Evolutionary conservation across 129 eudicot species (phyloP).

Genomic region (Arctium minus): DNA sequence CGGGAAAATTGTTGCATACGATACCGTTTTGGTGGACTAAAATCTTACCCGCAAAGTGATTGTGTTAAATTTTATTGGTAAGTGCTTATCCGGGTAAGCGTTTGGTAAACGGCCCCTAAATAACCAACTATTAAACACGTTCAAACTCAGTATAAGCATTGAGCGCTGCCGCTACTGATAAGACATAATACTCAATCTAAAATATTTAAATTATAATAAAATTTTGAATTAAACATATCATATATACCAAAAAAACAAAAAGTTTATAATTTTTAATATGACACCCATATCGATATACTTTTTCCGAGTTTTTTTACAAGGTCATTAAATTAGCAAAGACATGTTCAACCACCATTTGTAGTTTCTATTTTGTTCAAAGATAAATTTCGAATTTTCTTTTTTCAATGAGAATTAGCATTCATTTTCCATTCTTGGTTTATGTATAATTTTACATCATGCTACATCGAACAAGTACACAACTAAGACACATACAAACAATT

Average conservation of each 20-base stretch:
- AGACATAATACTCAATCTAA: neutral
- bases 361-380: neutral
- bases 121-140: neutral
- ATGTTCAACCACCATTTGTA: neutral
- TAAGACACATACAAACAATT: neutral
- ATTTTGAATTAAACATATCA: neutral
- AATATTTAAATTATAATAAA: neutral
- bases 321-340: neutral
- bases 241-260: neutral
- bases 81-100: no score
- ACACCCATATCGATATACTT: neutral
- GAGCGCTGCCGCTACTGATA: neutral
- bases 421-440: neutral
- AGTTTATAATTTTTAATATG: neutral
- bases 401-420: neutral
- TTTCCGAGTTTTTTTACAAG: neutral
- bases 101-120: no score
- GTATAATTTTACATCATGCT: neutral
- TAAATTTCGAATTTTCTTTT: neutral
- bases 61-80: no score
- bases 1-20: no score
- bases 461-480: neutral
- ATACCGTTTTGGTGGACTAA: no score
- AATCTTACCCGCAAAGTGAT: no score
- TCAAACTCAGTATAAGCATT: neutral